A percentile compares a stretch with the other conserved stretches of the same genome.
Evolutionary conservation across 441 rosid species (phyloP).

Genomic region (Pelargonium australe): DNA sequence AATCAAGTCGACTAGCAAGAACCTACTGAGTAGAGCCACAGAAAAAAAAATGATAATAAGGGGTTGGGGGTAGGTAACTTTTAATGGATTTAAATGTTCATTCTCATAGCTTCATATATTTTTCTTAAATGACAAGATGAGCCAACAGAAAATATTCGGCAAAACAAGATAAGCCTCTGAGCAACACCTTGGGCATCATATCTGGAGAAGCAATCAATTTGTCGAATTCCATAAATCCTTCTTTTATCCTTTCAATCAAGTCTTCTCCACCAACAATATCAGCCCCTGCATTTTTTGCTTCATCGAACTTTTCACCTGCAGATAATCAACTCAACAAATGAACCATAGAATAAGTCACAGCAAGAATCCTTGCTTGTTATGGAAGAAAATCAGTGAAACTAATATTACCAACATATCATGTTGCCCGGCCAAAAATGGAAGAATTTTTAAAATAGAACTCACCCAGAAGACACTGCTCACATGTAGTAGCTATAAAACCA

Average conservation of each 20-base stretch:
- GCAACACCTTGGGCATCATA: conserved; percentile 95
- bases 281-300: conserved; percentile 96
- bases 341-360: not conserved
- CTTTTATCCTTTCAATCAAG: conserved; percentile 81
- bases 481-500: too few relatives aligned
- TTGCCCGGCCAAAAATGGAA: too few relatives aligned
- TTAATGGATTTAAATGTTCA: too few relatives aligned
- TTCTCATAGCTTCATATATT: too few relatives aligned
- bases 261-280: conserved; percentile 97
- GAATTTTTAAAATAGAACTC: too few relatives aligned
- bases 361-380: not conserved
- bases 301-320: conserved; percentile 93
- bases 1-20: too few relatives aligned
- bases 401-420: not conserved
- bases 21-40: too few relatives aligned
- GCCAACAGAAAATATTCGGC: not conserved
- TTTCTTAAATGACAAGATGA: too few relatives aligned
- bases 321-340: conserved; percentile 14
- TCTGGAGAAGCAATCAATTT: conserved; percentile 96
- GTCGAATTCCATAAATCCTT: conserved; percentile 95
- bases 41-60: too few relatives aligned
- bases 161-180: conserved; percentile 12
- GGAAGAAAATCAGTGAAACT: not conserved
- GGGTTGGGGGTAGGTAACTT: too few relatives aligned
- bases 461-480: too few relatives aligned